Evolutionary conservation across 176 grass and related monocot genomes (phyloP), one percentile per base, ranked within the genome.

Genomic region (Oryza australiensis): DNA sequence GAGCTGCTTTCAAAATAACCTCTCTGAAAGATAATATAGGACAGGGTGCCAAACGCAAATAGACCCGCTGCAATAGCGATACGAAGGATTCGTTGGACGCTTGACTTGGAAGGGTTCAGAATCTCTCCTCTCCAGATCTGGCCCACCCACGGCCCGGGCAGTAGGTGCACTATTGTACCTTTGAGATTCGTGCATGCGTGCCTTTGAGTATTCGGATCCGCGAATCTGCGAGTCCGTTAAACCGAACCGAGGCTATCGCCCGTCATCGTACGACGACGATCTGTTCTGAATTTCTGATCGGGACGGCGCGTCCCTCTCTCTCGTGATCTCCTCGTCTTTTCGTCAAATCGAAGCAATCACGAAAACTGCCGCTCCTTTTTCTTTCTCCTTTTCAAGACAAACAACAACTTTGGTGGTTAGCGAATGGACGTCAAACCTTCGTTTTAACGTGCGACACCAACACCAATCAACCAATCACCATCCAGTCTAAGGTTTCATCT

Each of bases 341-440:
- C 71, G 87, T 89, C 64, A 12, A 55, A 8, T 64, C 26, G 64
- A 81, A 89, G 87, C 76, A 51, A 81, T 64, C 70, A 0, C 11
- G 70, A 48, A 35, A 63, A 24, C 46, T n/a, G 60, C 68, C 22
- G 13, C 3, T 18, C 46, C 60, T 43, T 53, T 79, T 68, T 5
- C 23, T 1, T 1, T 20, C 1, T 20, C 18, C 26, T 87, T 76
- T 79, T 14, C 2, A 42, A 18, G 76, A 80, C 81, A 74, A 70
- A 12, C 70, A 89, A 45, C 63, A 26, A 62, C 76, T 38, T 30
- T 30, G 63, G 62, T 80, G 1, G 70, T 29, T 88, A 15, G 81
- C 66, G 0, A 24, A 24, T 26, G n/a, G 69, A 6, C 55, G 48
- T 73, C 80, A 2, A 60, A 7, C 33, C 43, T 8, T 13, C 48